These are phyloP conservation scores for Leccinum imitatum DNA, from an alignment of 768 basidiomycete species.

Conservation along the genomic window DNA sequence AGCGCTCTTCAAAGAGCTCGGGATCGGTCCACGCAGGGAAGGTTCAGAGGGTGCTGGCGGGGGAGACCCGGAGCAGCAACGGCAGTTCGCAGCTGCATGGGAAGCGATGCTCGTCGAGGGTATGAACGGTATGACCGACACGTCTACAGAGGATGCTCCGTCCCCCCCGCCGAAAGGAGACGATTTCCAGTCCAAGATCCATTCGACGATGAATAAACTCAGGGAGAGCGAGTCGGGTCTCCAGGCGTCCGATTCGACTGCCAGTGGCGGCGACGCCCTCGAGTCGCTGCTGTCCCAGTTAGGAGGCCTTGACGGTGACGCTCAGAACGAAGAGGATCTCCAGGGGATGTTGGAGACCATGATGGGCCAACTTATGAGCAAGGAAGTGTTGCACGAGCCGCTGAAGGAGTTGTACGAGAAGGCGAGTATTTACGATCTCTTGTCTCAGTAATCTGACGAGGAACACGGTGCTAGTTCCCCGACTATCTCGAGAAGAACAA, in stretches of 20 bases:
- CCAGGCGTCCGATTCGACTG: conserved; percentile 18
- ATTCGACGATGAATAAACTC: conserved; percentile 71
- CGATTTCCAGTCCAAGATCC: conserved; percentile 69
- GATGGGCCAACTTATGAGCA: conserved; percentile 35
- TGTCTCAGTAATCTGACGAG: conserved; percentile 5
- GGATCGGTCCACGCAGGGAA: conserved; percentile 13
- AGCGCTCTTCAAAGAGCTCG: conserved; percentile 33
- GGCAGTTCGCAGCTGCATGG: conserved; percentile 58
- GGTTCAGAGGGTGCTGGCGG: conserved; percentile 9
- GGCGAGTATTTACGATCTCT: conserved; percentile 4
- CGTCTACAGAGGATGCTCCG: not conserved
- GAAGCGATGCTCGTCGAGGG: conserved; percentile 68
- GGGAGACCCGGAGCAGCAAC: conserved; percentile 30
- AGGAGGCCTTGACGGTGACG: conserved; percentile 24
- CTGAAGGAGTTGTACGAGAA: conserved; percentile 64
- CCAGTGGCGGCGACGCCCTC: conserved; percentile 37
- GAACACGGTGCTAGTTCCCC: conserved; percentile 61
- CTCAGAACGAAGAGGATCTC: conserved; percentile 50
- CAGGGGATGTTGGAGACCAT: conserved; percentile 73
- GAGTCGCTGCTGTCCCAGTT: conserved; percentile 55
- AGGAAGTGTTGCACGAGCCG: conserved; percentile 71
- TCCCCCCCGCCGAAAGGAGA: conserved; percentile 22
- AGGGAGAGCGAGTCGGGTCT: conserved; percentile 58
- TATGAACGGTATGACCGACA: conserved; percentile 40
- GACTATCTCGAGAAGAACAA: conserved; percentile 62